Conservation (phyloP, 306 rosid species). For the Acacia acuminata region DNA sequence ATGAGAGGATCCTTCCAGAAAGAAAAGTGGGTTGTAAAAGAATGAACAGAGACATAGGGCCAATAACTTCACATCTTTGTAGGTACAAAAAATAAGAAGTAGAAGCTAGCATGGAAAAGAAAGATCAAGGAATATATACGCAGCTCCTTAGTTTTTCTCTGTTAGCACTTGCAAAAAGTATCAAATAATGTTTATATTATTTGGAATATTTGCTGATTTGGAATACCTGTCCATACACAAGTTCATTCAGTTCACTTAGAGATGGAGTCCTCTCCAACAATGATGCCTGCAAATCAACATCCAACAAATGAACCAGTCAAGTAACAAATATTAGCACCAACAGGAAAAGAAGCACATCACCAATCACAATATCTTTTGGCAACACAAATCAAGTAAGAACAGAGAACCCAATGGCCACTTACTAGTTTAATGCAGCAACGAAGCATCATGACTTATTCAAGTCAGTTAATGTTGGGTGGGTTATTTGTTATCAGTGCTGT, state of each 20-base stretch:
- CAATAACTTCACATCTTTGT: neutral
- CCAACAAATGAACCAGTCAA: conserved; percentile 36
- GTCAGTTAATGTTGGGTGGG: neutral
- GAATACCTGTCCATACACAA: conserved; percentile 93
- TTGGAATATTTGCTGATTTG: neutral
- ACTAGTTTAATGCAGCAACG: neutral
- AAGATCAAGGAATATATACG: neutral
- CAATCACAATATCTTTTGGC: neutral
- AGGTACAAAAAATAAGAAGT: neutral
- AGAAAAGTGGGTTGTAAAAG: neutral
- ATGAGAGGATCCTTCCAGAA: conserved; percentile 1
- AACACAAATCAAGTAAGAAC: neutral
- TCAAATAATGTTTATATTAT: neutral
- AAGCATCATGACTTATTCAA: neutral
- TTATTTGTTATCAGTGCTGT: neutral
- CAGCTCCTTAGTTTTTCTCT: neutral
- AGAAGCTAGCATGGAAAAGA: neutral
- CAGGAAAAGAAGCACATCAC: neutral
- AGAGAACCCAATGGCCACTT: neutral
- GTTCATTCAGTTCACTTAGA: conserved; percentile 83
- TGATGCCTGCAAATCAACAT: conserved; percentile 68
- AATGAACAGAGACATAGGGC: neutral
- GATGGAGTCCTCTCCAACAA: conserved; percentile 92
- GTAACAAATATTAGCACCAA: conserved; percentile 14
- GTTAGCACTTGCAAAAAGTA: neutral